phyloP scores from a whole-genome alignment of 2,329 filamentous ascomycete species.

The Aspergillus sp. region DNA sequence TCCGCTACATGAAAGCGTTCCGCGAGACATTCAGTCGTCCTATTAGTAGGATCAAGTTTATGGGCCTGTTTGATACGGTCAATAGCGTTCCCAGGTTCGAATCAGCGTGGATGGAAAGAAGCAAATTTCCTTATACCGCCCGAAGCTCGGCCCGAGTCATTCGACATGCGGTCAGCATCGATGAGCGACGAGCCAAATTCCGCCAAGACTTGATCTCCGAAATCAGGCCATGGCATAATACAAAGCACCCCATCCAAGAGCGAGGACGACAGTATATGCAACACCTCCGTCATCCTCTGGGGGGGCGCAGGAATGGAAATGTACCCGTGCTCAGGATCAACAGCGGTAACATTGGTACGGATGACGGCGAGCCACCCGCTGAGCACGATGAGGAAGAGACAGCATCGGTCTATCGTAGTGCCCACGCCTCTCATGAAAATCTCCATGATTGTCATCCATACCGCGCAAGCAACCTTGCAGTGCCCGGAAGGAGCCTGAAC shows the following conservation, averaged over 20 bases:
- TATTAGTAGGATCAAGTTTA: conserved; percentile 69
- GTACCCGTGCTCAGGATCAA: conserved; percentile 38
- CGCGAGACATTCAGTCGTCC: conserved; percentile 78
- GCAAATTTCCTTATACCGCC: conserved; percentile 67
- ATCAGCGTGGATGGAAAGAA: conserved; percentile 69
- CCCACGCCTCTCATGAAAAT: conserved; percentile 26
- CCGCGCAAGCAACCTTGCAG: conserved; percentile 27
- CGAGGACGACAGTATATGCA: conserved; percentile 28
- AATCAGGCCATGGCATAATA: conserved; percentile 33
- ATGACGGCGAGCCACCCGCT: background rate
- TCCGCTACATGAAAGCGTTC: conserved; percentile 74
- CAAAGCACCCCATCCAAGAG: conserved; percentile 21
- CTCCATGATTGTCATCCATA: conserved; percentile 26
- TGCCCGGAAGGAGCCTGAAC: conserved; percentile 17
- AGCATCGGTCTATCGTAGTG: conserved; percentile 34
- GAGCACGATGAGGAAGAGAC: conserved; percentile 17
- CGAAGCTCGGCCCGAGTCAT: conserved; percentile 57
- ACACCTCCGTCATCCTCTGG: conserved; percentile 21
- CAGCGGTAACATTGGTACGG: conserved; percentile 18
- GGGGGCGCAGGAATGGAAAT: conserved; percentile 16
- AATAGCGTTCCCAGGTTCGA: conserved; percentile 80
- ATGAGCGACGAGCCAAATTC: conserved; percentile 61
- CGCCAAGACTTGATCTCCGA: conserved; percentile 58
- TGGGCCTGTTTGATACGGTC: conserved; percentile 79
- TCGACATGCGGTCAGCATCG: conserved; percentile 59